Evolutionary conservation across 768 basidiomycete genomes (phyloP).

Genomic region (Leccinum pellstonianum): DNA sequence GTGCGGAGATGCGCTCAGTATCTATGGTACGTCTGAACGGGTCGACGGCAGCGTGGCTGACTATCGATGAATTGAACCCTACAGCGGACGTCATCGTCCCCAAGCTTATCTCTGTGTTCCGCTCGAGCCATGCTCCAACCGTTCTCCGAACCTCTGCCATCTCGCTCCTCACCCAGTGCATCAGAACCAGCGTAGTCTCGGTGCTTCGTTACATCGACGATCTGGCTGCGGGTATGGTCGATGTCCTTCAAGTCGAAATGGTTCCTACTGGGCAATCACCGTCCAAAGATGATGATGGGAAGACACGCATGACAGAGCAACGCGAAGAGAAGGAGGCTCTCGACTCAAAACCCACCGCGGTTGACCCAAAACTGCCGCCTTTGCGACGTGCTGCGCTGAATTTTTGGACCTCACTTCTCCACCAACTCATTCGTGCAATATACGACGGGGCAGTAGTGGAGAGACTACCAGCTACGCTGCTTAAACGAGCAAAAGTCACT

Average conservation of each 20-base stretch:
- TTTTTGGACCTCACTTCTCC: conserved; percentile 69
- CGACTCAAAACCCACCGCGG: conserved; percentile 57
- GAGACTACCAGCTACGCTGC: conserved; percentile 29
- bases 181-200: conserved; percentile 60
- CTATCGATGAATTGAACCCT: conserved; percentile 5
- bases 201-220: conserved; percentile 62
- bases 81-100: conserved; percentile 74
- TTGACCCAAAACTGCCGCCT: conserved; percentile 67
- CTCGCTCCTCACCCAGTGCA: conserved; percentile 72
- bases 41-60: not conserved
- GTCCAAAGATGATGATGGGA: conserved; percentile 19
- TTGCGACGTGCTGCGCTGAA: conserved; percentile 86
- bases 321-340: conserved; percentile 27
- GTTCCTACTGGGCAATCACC: conserved; percentile 24
- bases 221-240: conserved; percentile 66
- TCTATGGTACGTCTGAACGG: conserved; percentile 54
- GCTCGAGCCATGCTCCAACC: conserved; percentile 61
- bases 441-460: conserved; percentile 39
- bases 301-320: conserved; percentile 5
- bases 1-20: conserved; percentile 64
- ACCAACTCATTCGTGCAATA: conserved; percentile 50
- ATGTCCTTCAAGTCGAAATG: conserved; percentile 70
- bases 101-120: conserved; percentile 61
- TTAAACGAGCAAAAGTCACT: conserved; percentile 56
- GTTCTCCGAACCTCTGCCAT: conserved; percentile 68